Evolutionary conservation across 2,329 filamentous ascomycete species (phyloP).

Genomic region (Beauveria medogensis): DNA sequence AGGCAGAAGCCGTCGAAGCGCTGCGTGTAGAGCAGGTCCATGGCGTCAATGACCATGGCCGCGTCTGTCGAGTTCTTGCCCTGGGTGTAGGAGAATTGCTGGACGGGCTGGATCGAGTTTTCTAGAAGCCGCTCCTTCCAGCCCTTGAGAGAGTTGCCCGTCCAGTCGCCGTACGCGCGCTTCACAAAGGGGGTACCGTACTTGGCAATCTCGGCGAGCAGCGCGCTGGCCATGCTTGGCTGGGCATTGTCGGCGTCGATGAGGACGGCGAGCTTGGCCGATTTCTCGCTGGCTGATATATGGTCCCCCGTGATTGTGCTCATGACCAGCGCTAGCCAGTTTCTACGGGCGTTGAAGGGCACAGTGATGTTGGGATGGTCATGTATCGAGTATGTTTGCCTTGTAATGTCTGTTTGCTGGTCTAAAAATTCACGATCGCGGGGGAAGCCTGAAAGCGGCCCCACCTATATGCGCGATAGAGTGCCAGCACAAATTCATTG

Average conservation of each 20-base stretch:
- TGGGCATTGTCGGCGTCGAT: conserved; percentile 27
- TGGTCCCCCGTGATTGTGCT: background rate
- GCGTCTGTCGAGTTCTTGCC: conserved; percentile 29
- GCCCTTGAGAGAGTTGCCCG: conserved; percentile 16
- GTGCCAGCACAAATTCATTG: no score
- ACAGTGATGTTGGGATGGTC: no score
- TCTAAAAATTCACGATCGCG: no score
- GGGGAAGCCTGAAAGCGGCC: no score
- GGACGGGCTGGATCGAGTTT: conserved; percentile 27
- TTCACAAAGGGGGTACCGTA: conserved; percentile 24
- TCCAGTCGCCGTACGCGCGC: conserved; percentile 29
- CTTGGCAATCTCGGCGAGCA: conserved; percentile 25
- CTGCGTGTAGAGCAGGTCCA: conserved; percentile 27
- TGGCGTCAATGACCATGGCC: conserved; percentile 30
- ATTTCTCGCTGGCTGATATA: background rate
- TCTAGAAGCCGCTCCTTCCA: conserved; percentile 26
- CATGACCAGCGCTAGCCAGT: no score
- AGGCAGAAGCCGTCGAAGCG: conserved; percentile 26
- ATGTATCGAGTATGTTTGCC: no score
- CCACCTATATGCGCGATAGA: no score
- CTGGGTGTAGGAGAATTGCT: conserved; percentile 28
- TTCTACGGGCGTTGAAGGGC: no score
- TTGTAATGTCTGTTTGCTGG: no score
- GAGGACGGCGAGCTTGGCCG: conserved; percentile 23
- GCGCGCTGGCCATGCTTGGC: conserved; percentile 12